A percentile compares a stretch with the other conserved stretches of the same genome.
These are phyloP conservation scores for Adansonia rubrostipa DNA, from an alignment of 441 rosid genomes.

Conservation along the genomic window DNA sequence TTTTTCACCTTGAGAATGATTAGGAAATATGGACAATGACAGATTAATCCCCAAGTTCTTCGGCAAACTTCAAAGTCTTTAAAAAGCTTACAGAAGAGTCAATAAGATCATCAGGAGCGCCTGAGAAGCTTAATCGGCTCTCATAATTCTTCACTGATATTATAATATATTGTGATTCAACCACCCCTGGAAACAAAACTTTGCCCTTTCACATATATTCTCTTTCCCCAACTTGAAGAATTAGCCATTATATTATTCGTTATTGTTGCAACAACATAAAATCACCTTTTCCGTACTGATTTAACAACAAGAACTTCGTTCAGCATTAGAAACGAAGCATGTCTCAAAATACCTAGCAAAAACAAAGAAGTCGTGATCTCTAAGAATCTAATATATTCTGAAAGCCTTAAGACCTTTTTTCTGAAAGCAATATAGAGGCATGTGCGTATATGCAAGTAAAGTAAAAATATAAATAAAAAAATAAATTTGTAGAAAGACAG, in stretches of 20 bases:
- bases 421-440: slow-evolving; percentile 11
- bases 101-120: background rate
- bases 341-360: slow-evolving; percentile 11
- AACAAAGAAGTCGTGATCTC: background rate
- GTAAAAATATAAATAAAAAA: background rate
- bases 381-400: slow-evolving; percentile 14
- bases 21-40: background rate
- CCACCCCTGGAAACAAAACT: slow-evolving; percentile 23
- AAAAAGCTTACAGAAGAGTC: slow-evolving; percentile 11
- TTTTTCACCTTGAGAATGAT: too few species aligned
- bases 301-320: background rate
- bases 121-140: background rate
- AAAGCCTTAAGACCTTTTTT: background rate
- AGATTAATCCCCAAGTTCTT: too few species aligned
- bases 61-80: background rate
- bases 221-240: background rate
- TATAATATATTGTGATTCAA: slow-evolving; percentile 4
- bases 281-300: background rate
- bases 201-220: slow-evolving; percentile 3
- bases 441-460: background rate
- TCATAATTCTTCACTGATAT: background rate
- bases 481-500: slow-evolving; percentile 14
- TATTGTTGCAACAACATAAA: background rate
- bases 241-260: background rate
- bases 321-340: background rate